Percentiles rank a stretch among this genome's conserved stretches.
Conservation (phyloP, 1,284 basidiomycete genomes). For the Paramarasmius palmivorus region DNA sequence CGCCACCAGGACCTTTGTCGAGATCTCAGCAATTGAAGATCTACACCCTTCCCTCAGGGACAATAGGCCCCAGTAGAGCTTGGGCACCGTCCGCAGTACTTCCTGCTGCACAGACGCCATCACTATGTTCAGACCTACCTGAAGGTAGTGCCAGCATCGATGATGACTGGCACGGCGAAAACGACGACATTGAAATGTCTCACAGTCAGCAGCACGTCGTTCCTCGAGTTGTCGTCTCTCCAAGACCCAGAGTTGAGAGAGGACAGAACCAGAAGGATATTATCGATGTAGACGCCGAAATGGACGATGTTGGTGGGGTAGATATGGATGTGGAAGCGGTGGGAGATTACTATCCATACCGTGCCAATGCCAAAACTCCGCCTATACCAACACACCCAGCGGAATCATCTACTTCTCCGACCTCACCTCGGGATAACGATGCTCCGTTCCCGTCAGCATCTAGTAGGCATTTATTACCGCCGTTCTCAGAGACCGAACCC, state of each 20-base stretch:
- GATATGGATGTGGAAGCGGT: slow-evolving; percentile 14
- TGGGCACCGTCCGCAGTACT: slow-evolving; percentile 8
- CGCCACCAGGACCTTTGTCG: neutral
- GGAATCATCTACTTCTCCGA: too few relatives aligned
- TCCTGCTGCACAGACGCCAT: slow-evolving; percentile 50
- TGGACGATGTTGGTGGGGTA: slow-evolving; percentile 18
- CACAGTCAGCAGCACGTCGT: too few relatives aligned
- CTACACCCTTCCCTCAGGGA: slow-evolving; percentile 5
- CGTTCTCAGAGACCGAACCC: slow-evolving; percentile 18
- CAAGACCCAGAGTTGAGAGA: too few relatives aligned
- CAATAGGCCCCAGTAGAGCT: slow-evolving; percentile 8
- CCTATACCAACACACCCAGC: too few relatives aligned
- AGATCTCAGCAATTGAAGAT: neutral
- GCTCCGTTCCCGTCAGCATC: too few relatives aligned
- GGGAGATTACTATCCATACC: too few relatives aligned
- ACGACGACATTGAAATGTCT: neutral
- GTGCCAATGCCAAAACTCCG: too few relatives aligned
- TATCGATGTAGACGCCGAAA: slow-evolving; percentile 30
- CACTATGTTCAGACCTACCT: slow-evolving; percentile 56
- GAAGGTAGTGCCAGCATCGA: slow-evolving; percentile 41
- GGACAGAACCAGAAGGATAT: slow-evolving; percentile 18
- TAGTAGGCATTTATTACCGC: too few relatives aligned
- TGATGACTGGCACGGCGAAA: slow-evolving; percentile 34
- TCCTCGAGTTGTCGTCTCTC: too few relatives aligned
- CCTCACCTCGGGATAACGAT: too few relatives aligned